Evolutionary conservation across 2,329 filamentous ascomycete genomes (phyloP), one percentile per base, ranked within the genome.

Genomic region (Bipolaris gigantea): DNA sequence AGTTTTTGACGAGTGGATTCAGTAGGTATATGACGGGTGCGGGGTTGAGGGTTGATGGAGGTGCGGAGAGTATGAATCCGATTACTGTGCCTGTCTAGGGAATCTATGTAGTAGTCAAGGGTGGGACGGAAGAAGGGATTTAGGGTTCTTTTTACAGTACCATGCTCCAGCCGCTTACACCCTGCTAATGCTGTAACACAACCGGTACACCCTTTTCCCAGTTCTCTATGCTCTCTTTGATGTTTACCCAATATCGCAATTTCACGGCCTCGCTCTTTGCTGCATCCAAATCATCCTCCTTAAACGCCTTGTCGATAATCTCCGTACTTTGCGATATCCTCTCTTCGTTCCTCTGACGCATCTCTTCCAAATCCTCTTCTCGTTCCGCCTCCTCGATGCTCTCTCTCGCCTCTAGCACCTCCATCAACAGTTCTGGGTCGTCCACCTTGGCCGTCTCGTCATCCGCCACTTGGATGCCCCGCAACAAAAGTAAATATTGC

Each of bases 171-270:
- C 21, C 6, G 13, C 18, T 18, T 39, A 33, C 15, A 21, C 41
- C 23, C n/a, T 32, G 8, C 51, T 53, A 86, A 76, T 85, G 83
- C 57, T 81, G 73, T 62, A 86, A 63, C 41, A 81, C 75, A 53
- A 85, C 80, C 59, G 81, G 73, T 77, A 85, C 88, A 5, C 91
- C 92, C 66, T 81, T 85, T 80, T 96, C 91, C 92, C 93, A 97
- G 59, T 87, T 84, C 70, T 88, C 80, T 67, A 97, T 78, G 42
- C 86, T 89, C 74, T 95, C 89, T 58, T 85, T 83, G 57, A 97
- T 87, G 75, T 92, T 96, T 51, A 89, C 83, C 93, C 93, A 97
- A 78, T 97, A 97, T 73, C 91, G 81, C 77, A 97, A 75, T 73
- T 83, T 81, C 1, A 96, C 85, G 41, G 87, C 86, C 81, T 95